Evolutionary conservation across 169 alveolate species (phyloP).

Genomic region (Plasmodium chabaudi): DNA sequence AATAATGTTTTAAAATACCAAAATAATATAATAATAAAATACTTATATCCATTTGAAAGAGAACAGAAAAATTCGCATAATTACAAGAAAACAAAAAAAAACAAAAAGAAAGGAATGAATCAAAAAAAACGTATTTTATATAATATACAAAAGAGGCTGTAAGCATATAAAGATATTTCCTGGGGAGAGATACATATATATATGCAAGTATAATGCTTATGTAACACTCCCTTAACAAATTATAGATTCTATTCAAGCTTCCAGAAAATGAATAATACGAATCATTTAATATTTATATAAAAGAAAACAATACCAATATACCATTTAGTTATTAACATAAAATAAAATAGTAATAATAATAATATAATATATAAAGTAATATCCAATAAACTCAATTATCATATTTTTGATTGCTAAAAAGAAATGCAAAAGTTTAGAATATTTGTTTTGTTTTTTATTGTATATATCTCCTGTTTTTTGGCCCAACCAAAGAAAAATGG

Average conservation of each 20-base stretch:
- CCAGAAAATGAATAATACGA: not conserved
- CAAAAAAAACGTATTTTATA: not conserved
- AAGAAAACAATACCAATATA: not conserved
- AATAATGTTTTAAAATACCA: no score
- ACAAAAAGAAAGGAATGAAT: not conserved
- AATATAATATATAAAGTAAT: slow-evolving; percentile 4
- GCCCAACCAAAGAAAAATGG: slow-evolving; percentile 42
- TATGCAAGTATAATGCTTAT: not conserved
- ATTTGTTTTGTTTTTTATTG: slow-evolving; percentile 29
- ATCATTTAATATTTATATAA: not conserved
- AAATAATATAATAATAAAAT: no score
- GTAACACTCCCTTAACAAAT: not conserved
- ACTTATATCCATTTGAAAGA: not conserved
- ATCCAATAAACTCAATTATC: no score
- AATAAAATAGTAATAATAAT: slow-evolving; percentile 3
- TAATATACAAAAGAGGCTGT: not conserved
- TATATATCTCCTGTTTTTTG: slow-evolving; percentile 42
- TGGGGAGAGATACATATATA: not conserved
- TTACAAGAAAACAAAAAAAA: not conserved
- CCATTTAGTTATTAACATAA: not conserved
- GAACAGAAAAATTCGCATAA: not conserved
- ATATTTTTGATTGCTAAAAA: not conserved
- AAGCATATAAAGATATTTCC: not conserved
- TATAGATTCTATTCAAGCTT: not conserved
- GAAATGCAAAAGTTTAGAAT: slow-evolving; percentile 43